Evolutionary conservation across 805 yeast genomes (phyloP), one percentile per base, ranked within the genome.

Genomic region (Candida nemodendra): DNA sequence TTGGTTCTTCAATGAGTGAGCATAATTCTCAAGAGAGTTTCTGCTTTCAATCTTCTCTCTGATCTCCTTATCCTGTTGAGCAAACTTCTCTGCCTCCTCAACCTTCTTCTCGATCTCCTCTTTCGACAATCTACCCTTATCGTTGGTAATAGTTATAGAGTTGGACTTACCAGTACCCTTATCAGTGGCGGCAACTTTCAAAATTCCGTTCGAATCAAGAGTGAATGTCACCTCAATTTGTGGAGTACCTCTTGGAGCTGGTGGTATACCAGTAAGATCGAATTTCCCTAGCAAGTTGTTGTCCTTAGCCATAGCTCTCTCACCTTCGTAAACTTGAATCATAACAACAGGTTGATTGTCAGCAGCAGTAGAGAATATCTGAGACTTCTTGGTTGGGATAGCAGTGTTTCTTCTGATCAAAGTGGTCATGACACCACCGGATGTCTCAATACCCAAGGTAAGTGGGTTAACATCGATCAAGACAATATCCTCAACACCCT

Each of bases 71-170:
- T 91, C 98, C 67, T 89, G 95, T 56, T 85, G 88, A 51, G 95
- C 95, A 58, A 71, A 91, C 71, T 85, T 84, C 69, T 89, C 98
- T 54, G 97, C 97, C 62, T 91, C 98, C 61, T 81, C 93, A 48
- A 91, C 96, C 96, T 91, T 91, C 71, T 91, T 87, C 57, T 91
- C 97, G 57, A 91, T 90, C 48, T 89, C 96, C 47, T 90, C 96
- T 72, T 87, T 84, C 18, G 91, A 76, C 59, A 89, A 77, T 75
- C 97, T 85, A 58, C 96, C 95, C 74, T 87, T 87, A 68, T 89
- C 96, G 59, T 89, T 89, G 56, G 88, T 84, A 62, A 89, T 89
- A 39, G 95, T 87, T 61, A 89, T 85, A 56, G 91, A 82, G 67
- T 90, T 88, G 41, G 85, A 75, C 68, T 86, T 85, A 66, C 96